phyloP scores from a whole-genome alignment of 2,329 filamentous ascomycete species.

The Graphiopsis chlorocephala region DNA sequence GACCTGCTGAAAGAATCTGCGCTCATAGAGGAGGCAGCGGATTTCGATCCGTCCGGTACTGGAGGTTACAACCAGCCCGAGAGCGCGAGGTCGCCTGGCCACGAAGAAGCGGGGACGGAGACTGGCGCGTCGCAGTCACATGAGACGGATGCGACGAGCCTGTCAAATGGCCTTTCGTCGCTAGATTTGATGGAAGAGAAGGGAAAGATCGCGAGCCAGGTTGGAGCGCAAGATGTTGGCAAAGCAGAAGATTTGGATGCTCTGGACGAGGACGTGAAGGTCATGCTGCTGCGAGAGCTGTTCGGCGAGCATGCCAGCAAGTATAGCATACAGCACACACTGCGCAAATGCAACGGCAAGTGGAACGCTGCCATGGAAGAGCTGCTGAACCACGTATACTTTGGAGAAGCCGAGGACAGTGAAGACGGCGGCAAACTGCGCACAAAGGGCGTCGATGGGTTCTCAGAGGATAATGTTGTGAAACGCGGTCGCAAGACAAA shows the following conservation, averaged over 20 bases:
- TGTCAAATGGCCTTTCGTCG: slow-evolving; percentile 47
- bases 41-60: slow-evolving; percentile 75
- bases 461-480: slow-evolving; percentile 58
- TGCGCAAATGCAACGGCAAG: slow-evolving; percentile 67
- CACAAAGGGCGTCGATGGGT: slow-evolving; percentile 77
- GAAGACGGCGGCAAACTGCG: slow-evolving; percentile 43
- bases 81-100: background rate
- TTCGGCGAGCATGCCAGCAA: slow-evolving; percentile 65
- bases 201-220: background rate
- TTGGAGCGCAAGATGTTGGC: background rate
- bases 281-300: slow-evolving; percentile 62
- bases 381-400: slow-evolving; percentile 73
- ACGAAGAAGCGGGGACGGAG: slow-evolving; percentile 35
- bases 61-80: slow-evolving; percentile 43
- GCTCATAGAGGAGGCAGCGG: slow-evolving; percentile 64
- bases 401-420: slow-evolving; percentile 63
- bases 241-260: slow-evolving; percentile 35
- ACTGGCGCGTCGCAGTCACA: slow-evolving; percentile 43
- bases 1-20: slow-evolving; percentile 65
- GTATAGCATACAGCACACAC: slow-evolving; percentile 62
- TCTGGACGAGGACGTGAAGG: slow-evolving; percentile 61
- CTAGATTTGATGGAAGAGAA: slow-evolving; percentile 24
- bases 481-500: slow-evolving; percentile 46
- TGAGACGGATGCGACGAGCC: slow-evolving; percentile 49
- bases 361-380: slow-evolving; percentile 72